These are phyloP conservation scores for Yamadazyma dendronema DNA, from an alignment of 1,139 yeast genomes.

Conservation along the genomic window DNA sequence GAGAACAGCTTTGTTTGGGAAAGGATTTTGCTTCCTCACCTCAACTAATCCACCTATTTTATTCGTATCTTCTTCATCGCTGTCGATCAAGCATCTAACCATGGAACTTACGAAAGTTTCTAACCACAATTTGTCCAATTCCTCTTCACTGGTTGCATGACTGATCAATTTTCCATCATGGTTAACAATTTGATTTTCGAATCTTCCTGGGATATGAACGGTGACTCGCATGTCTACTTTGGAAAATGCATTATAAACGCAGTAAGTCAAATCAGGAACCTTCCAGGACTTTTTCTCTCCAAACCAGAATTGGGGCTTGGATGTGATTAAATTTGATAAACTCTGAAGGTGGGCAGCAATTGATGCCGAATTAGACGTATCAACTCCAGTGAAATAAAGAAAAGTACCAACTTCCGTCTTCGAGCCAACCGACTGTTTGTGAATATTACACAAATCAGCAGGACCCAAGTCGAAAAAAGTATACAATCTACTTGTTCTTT, in stretches of 20 bases:
- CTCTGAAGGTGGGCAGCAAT: conserved; percentile 75
- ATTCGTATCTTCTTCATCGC: conserved; percentile 61
- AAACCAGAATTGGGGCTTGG: conserved; percentile 56
- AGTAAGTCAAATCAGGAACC: conserved; percentile 62
- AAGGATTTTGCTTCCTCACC: conserved; percentile 54
- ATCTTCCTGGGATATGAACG: conserved; percentile 65
- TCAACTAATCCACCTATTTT: conserved; percentile 53
- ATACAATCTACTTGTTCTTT: conserved; percentile 51
- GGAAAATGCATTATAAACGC: conserved; percentile 56
- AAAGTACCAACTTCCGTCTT: conserved; percentile 51
- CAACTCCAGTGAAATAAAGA: conserved; percentile 56
- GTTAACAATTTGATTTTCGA: conserved; percentile 46
- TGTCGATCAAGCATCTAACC: conserved; percentile 66
- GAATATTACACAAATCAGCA: conserved; percentile 80
- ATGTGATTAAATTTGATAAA: conserved; percentile 67
- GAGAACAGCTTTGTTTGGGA: conserved; percentile 47
- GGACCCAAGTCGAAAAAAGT: conserved; percentile 69
- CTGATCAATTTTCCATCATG: conserved; percentile 44
- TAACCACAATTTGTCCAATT: conserved; percentile 48
- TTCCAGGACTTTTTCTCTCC: conserved; percentile 72
- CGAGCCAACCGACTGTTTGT: conserved; percentile 44
- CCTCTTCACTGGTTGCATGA: conserved; percentile 35
- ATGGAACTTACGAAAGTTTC: conserved; percentile 69
- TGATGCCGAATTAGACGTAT: conserved; percentile 56
- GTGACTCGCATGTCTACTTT: conserved; percentile 69